Evolutionary conservation across 1,284 basidiomycete species (phyloP).

Genomic region (Ustilago cynodontis): DNA sequence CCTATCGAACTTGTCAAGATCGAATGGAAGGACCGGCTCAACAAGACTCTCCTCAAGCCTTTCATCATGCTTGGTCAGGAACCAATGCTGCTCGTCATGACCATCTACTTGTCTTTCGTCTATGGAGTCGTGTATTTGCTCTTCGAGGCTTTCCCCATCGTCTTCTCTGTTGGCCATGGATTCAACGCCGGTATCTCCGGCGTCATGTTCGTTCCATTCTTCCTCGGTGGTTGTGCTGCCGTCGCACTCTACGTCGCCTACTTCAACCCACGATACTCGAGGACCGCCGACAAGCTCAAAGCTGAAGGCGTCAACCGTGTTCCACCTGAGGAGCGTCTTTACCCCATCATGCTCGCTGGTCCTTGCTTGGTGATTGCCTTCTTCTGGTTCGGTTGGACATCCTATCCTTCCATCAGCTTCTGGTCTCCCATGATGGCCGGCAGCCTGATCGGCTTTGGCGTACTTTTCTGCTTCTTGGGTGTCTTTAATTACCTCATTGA

Average conservation of each 20-base stretch:
- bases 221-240: slow-evolving; percentile 60
- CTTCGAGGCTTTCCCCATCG: slow-evolving; percentile 69
- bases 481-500: slow-evolving; percentile 73
- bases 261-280: slow-evolving; percentile 61
- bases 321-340: slow-evolving; percentile 64
- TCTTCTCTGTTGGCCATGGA: slow-evolving; percentile 64
- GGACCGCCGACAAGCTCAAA: slow-evolving; percentile 47
- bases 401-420: slow-evolving; percentile 67
- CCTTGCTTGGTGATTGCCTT: slow-evolving; percentile 70
- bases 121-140: slow-evolving; percentile 72
- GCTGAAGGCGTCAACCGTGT: slow-evolving; percentile 56
- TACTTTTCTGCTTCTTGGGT: slow-evolving; percentile 75
- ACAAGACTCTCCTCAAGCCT: slow-evolving; percentile 77
- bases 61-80: slow-evolving; percentile 75
- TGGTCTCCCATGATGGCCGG: slow-evolving; percentile 73
- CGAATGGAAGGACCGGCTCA: slow-evolving; percentile 71
- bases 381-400: slow-evolving; percentile 70
- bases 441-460: slow-evolving; percentile 70
- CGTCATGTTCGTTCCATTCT: slow-evolving; percentile 68
- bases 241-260: slow-evolving; percentile 51
- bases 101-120: slow-evolving; percentile 77
- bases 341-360: slow-evolving; percentile 64
- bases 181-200: slow-evolving; percentile 65
- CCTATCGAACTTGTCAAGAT: slow-evolving; percentile 61
- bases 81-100: slow-evolving; percentile 81